Percentiles rank a stretch among this genome's conserved stretches.
These are phyloP conservation scores for Aspergillus eucalypticola DNA, from an alignment of 2,329 filamentous ascomycete species.

Conservation along the genomic window DNA sequence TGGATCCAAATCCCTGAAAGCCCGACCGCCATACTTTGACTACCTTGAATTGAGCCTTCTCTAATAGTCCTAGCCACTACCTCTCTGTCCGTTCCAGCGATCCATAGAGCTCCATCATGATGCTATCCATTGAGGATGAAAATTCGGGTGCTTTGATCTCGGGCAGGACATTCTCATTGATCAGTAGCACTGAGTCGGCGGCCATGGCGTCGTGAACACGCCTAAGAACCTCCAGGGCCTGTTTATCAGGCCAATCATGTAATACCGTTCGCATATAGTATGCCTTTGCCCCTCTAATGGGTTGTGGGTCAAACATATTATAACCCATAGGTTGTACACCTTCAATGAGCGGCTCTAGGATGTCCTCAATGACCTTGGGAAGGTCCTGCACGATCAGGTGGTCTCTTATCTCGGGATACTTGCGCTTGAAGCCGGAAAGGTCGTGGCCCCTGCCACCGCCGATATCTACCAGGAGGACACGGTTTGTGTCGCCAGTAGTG, in stretches of 20 bases:
- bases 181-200: constrained; percentile 27
- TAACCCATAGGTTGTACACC: constrained; percentile 14
- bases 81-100: constrained; percentile 23
- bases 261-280: constrained; percentile 31
- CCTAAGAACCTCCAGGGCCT: constrained; percentile 18
- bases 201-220: constrained; percentile 25
- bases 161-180: constrained; percentile 31
- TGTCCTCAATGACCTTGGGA: constrained; percentile 32
- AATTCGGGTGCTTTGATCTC: constrained; percentile 12
- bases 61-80: constrained; percentile 25
- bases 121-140: constrained; percentile 17
- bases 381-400: constrained; percentile 41
- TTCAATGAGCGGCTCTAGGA: constrained; percentile 14
- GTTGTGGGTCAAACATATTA: constrained; percentile 25
- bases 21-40: constrained; percentile 6
- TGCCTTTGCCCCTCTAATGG: constrained; percentile 23
- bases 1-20: background rate
- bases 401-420: constrained; percentile 29
- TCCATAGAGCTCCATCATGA: constrained; percentile 24
- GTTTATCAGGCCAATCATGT: constrained; percentile 31
- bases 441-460: constrained; percentile 41
- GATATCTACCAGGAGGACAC: constrained; percentile 37
- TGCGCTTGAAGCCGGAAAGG: constrained; percentile 27
- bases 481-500: background rate
- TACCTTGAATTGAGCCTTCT: constrained; percentile 18